Evolutionary conservation across 2,329 filamentous ascomycete genomes (phyloP).

Genomic region (Hypoxylon sp.): DNA sequence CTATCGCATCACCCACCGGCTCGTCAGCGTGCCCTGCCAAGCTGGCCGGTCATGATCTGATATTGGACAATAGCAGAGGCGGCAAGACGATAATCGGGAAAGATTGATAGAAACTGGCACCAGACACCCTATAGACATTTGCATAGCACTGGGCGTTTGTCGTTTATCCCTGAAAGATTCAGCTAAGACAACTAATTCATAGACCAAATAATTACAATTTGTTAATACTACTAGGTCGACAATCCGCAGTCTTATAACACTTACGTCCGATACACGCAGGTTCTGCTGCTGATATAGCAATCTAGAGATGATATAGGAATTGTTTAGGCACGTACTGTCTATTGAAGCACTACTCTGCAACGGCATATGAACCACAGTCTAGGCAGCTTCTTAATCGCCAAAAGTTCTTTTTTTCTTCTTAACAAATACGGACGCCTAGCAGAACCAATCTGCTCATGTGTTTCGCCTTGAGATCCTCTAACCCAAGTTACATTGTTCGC

Average conservation of each 20-base stretch:
- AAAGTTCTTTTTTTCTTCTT: constrained; percentile 19
- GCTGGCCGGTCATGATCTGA: not conserved
- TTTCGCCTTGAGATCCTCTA: constrained; percentile 19
- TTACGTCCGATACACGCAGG: too few relatives aligned
- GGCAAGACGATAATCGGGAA: not conserved
- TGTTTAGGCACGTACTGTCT: not conserved
- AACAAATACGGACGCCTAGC: constrained; percentile 21
- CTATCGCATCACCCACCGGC: constrained; percentile 29
- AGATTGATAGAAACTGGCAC: not conserved
- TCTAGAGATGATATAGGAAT: too few relatives aligned
- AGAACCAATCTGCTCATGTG: constrained; percentile 20
- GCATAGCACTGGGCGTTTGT: constrained; percentile 21
- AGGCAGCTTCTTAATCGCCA: constrained; percentile 4
- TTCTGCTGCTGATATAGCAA: too few relatives aligned
- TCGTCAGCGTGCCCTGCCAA: constrained; percentile 37
- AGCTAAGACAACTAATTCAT: not conserved
- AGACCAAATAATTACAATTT: not conserved
- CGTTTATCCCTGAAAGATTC: not conserved
- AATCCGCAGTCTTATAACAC: too few relatives aligned
- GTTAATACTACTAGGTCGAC: not conserved
- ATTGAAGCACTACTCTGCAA: not conserved
- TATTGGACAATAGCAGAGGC: constrained; percentile 8
- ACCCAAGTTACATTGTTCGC: not conserved
- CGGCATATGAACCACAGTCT: not conserved
- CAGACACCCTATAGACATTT: not conserved